Conservation (phyloP, 352 stramenopile genomes). For the Phytopythium litorale region DNA sequence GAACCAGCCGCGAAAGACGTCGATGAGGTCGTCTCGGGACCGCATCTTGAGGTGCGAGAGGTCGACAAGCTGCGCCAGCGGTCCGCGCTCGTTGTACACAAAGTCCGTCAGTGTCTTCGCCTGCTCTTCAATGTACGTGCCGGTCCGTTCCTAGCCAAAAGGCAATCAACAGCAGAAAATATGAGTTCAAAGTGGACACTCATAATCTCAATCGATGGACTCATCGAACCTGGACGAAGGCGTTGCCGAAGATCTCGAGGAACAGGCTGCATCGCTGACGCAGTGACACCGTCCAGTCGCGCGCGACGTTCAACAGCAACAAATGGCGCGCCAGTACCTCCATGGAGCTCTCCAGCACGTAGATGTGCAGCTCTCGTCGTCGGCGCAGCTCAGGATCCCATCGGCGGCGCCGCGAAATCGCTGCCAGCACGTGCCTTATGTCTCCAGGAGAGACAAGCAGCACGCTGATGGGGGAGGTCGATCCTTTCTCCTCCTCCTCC, state of each 20-base stretch:
- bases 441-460: constrained; percentile 69
- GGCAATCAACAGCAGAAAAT: not conserved
- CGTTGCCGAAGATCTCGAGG: constrained; percentile 94
- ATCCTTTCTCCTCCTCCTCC: constrained; percentile 11
- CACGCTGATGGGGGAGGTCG: constrained; percentile 34
- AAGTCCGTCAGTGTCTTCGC: constrained; percentile 66
- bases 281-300: constrained; percentile 87
- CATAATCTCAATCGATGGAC: not conserved
- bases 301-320: constrained; percentile 82
- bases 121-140: constrained; percentile 77
- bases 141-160: constrained; percentile 61
- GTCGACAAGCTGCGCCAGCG: constrained; percentile 68
- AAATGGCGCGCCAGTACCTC: constrained; percentile 89
- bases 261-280: constrained; percentile 87
- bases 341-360: constrained; percentile 82
- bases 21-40: constrained; percentile 85
- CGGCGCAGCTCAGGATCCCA: constrained; percentile 17
- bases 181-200: not conserved
- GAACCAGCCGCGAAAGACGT: constrained; percentile 83
- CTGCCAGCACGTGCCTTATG: constrained; percentile 68
- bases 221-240: constrained; percentile 63
- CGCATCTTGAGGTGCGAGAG: constrained; percentile 88
- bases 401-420: constrained; percentile 44
- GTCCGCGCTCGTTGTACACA: constrained; percentile 60
- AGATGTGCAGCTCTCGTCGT: constrained; percentile 73